Evolutionary conservation across 2,329 filamentous ascomycete species (phyloP), one percentile per base, ranked within the genome.

Genomic region (Nigrospora oryzae): DNA sequence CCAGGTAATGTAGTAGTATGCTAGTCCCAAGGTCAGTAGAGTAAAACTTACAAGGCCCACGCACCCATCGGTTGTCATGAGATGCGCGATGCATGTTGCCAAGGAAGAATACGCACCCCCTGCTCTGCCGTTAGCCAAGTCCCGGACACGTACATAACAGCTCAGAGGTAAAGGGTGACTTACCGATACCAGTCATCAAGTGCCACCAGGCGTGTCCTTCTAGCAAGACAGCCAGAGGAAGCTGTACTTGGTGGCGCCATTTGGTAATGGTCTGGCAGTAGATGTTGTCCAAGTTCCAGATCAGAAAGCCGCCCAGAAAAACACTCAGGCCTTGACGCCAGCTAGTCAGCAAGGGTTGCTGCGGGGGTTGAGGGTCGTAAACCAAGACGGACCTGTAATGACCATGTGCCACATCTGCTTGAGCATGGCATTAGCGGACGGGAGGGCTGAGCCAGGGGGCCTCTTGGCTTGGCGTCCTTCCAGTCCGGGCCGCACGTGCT

Each of bases 1-100:
- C 87, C 88, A 94, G 13, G 81, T 70, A 53, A 94, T 88, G 60
- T 91, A 89, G 58, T 84, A 85, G 63, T 94, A 94, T 14, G 87
- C 87, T 60, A 19, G 15, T n/a, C 12, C 23, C 8, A 6, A 28
- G 23, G 23, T 28, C 4, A 36, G 40, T 19, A 37, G n/a, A 12
- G 36, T 3, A 12, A 17, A 39, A 16, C 12, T 8, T 30, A 12
- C 23, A 28, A 28, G 23, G 23, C 10, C 4, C 23, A 39, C 42
- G 34, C 14, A 44, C 42, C 36, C 23, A 16, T 36, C 34, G 14
- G 34, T 59, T 44, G 57, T 53, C 28, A 46, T 45, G 13, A 15
- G 38, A 17, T 5, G 23, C 23, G 23, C 23, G 8, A 28, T 28
- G 23, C 23, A 28, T 28, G 23, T 28, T 28, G 23, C 23, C 23